phyloP scores from a whole-genome alignment of 441 rosid genomes.

The Manihot esculenta region DNA sequence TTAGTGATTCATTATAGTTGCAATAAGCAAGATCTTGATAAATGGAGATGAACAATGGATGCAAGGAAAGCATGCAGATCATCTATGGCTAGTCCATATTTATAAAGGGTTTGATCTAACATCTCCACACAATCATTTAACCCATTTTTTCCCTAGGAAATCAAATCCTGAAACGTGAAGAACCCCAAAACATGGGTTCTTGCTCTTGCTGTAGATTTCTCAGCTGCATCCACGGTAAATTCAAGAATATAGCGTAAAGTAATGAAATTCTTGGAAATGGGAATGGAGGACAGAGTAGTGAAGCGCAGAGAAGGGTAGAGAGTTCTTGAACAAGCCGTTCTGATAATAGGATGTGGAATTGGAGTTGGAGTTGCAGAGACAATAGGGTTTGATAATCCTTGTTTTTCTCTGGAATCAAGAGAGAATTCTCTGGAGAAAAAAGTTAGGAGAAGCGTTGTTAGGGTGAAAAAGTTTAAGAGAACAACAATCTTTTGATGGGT shows the following conservation, averaged over 20 bases:
- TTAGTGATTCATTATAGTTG: constrained; percentile 26
- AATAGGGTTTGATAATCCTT: too few relatives aligned
- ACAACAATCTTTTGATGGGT: neutral
- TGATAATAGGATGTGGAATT: too few relatives aligned
- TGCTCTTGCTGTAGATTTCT: constrained; percentile 1
- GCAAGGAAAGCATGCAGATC: too few relatives aligned
- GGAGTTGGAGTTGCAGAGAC: too few relatives aligned
- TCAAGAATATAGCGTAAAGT: constrained; percentile 15
- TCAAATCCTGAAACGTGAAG: too few relatives aligned
- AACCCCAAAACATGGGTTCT: neutral
- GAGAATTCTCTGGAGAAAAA: neutral
- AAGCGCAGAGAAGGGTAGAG: constrained; percentile 15
- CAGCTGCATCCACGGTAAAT: neutral
- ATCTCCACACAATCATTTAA: too few relatives aligned
- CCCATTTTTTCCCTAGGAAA: too few relatives aligned
- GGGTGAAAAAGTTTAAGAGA: constrained; percentile 2
- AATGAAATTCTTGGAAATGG: constrained; percentile 9
- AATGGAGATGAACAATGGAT: neutral
- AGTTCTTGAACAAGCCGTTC: too few relatives aligned
- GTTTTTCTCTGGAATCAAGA: too few relatives aligned
- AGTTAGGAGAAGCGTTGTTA: constrained; percentile 1
- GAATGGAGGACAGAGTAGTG: constrained; percentile 14
- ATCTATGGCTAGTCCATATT: too few relatives aligned
- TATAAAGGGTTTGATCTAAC: too few relatives aligned
- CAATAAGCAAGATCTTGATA: constrained; percentile 22